Conservation (phyloP, 805 yeast genomes). For the Candida andamanensis region DNA sequence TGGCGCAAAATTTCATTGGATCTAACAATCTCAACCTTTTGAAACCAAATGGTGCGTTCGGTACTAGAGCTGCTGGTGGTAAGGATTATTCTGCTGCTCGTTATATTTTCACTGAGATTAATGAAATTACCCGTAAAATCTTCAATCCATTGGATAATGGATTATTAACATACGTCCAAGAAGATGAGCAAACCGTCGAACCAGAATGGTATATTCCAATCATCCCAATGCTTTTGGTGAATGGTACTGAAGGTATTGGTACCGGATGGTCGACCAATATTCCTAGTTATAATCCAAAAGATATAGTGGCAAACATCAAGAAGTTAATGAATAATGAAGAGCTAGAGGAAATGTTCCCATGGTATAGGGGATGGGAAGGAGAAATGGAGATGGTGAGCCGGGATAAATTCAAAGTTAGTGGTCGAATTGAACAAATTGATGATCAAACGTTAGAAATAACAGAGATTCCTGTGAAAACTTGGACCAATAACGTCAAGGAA, state of each 20-base stretch:
- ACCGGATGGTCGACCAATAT: conserved; percentile 97
- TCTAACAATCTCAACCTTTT: conserved; percentile 81
- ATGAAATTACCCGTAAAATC: conserved; percentile 66
- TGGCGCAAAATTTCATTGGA: conserved; percentile 95
- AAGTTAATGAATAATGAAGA: conserved; percentile 71
- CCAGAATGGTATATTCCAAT: conserved; percentile 95
- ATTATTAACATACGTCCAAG: conserved; percentile 73
- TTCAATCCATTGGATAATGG: conserved; percentile 80
- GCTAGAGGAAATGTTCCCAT: conserved; percentile 72
- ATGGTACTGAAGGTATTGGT: conserved; percentile 97
- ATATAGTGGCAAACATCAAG: conserved; percentile 69
- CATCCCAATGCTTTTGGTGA: conserved; percentile 90
- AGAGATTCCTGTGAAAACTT: conserved; percentile 85
- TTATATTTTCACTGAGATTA: conserved; percentile 85
- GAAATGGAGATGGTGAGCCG: conserved; percentile 54
- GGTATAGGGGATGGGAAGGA: conserved; percentile 97
- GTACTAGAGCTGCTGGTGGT: conserved; percentile 95
- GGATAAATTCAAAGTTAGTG: conserved; percentile 74
- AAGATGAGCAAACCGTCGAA: conserved; percentile 90
- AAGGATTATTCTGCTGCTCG: conserved; percentile 98
- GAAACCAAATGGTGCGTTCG: conserved; percentile 91
- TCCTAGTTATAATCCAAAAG: conserved; percentile 85
- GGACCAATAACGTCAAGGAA: conserved; percentile 92
- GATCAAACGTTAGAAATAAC: conserved; percentile 80
- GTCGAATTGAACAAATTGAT: conserved; percentile 76